Evolutionary conservation across 495 filamentous ascomycete species (phyloP).

Genomic region (Penicillium riverlandense): DNA sequence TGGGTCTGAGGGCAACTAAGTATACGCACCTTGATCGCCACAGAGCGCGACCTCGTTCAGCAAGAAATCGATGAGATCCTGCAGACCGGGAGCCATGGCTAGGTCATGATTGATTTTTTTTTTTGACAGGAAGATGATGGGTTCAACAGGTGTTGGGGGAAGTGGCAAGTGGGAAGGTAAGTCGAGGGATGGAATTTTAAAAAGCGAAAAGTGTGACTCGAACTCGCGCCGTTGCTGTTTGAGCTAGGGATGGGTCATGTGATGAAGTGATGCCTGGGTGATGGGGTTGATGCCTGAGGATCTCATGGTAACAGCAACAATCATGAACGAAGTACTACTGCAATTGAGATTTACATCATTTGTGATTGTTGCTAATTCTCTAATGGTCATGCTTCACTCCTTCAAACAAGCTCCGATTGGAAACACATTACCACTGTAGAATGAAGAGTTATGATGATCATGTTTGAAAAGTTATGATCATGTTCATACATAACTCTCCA

Average conservation of each 20-base stretch:
- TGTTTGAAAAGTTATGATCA: too few species aligned
- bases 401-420: not conserved
- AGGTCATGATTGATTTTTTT: slow-evolving; percentile 9
- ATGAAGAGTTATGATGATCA: not conserved
- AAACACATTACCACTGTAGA: not conserved
- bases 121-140: not conserved
- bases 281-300: not conserved
- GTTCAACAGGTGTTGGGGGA: not conserved
- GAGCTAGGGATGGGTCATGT: not conserved
- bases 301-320: too few species aligned
- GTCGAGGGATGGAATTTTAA: slow-evolving; percentile 11
- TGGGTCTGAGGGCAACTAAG: slow-evolving; percentile 13
- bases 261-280: not conserved
- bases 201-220: slow-evolving; percentile 27
- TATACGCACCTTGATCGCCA: slow-evolving; percentile 61
- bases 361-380: too few species aligned
- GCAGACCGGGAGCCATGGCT: slow-evolving; percentile 57
- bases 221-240: slow-evolving; percentile 22
- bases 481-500: slow-evolving; percentile 1
- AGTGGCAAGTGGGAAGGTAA: not conserved
- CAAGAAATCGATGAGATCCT: slow-evolving; percentile 64
- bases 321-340: too few species aligned
- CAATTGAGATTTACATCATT: too few species aligned
- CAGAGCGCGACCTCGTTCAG: slow-evolving; percentile 64
- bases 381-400: too few species aligned